These are phyloP conservation scores for Backusella liffmaniae DNA, from an alignment of 192 early-diverging fungal species.

Conservation along the genomic window DNA sequence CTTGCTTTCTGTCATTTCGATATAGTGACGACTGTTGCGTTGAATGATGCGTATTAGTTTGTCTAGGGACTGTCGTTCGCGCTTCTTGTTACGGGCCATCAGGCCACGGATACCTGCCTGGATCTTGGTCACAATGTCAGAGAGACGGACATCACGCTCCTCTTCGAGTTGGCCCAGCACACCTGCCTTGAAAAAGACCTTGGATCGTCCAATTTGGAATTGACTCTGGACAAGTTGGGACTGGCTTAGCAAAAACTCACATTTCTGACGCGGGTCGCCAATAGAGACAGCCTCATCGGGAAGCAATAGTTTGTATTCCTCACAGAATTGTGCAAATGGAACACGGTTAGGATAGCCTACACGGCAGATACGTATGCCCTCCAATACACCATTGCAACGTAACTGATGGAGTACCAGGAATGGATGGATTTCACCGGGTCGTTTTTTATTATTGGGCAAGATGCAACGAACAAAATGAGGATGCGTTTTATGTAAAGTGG, in stretches of 20 bases:
- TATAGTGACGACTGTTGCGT: slow-evolving; percentile 90
- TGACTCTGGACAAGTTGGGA: slow-evolving; percentile 71
- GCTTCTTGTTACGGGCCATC: slow-evolving; percentile 66
- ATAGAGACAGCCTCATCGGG: slow-evolving; percentile 78
- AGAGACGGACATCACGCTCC: slow-evolving; percentile 78
- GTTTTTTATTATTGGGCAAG: slow-evolving; percentile 91
- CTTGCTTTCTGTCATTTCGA: slow-evolving; percentile 83
- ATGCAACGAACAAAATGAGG: slow-evolving; percentile 99
- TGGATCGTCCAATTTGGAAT: slow-evolving; percentile 87
- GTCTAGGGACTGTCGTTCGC: slow-evolving; percentile 54
- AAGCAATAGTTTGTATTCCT: slow-evolving; percentile 91
- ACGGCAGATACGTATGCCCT: slow-evolving; percentile 95
- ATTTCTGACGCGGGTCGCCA: slow-evolving; percentile 85
- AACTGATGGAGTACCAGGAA: slow-evolving; percentile 90
- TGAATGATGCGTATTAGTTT: slow-evolving; percentile 92
- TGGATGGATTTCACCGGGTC: slow-evolving; percentile 78
- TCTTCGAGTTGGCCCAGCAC: slow-evolving; percentile 96
- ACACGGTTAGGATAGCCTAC: slow-evolving; percentile 95
- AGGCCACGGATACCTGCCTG: slow-evolving; percentile 90
- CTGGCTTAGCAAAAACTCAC: slow-evolving; percentile 69
- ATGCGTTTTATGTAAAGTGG: slow-evolving; percentile 80
- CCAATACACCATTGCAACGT: slow-evolving; percentile 95
- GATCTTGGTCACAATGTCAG: slow-evolving; percentile 77
- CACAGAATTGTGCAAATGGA: slow-evolving; percentile 87
- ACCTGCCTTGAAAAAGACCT: slow-evolving; percentile 96